phyloP scores from a whole-genome alignment of 805 yeast genomes.

The Jamesozyma piceae region DNA sequence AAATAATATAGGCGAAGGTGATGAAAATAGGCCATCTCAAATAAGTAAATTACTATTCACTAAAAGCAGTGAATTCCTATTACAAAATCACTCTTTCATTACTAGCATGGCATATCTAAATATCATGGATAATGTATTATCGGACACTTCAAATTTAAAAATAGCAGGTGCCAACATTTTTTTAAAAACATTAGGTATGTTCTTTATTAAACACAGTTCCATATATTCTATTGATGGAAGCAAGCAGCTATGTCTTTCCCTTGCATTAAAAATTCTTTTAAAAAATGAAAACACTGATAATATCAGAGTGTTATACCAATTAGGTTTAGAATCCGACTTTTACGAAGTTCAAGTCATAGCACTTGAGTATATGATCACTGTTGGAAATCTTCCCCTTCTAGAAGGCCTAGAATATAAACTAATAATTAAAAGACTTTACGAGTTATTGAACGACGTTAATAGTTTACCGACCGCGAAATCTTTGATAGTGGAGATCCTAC shows the following conservation, averaged over 20 bases:
- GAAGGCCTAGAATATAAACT: constrained; percentile 2
- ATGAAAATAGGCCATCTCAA: neutral
- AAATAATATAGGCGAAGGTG: constrained; percentile 2
- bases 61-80: constrained; percentile 10
- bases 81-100: constrained; percentile 24
- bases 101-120: constrained; percentile 31
- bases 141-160: neutral
- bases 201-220: constrained; percentile 30
- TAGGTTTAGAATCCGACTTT: constrained; percentile 32
- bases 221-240: constrained; percentile 37
- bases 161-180: neutral
- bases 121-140: neutral
- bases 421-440: constrained; percentile 12
- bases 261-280: constrained; percentile 28
- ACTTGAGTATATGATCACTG: constrained; percentile 26
- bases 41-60: neutral
- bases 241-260: constrained; percentile 38
- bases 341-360: constrained; percentile 41
- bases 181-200: constrained; percentile 25
- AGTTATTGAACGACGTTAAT: constrained; percentile 18
- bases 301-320: constrained; percentile 23
- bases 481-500: constrained; percentile 31
- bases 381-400: neutral
- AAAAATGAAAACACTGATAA: constrained; percentile 12
- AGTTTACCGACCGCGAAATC: constrained; percentile 41